Evolutionary conservation across 2,329 filamentous ascomycete species (phyloP).

Genomic region (Myriosclerotinia duriaeana): DNA sequence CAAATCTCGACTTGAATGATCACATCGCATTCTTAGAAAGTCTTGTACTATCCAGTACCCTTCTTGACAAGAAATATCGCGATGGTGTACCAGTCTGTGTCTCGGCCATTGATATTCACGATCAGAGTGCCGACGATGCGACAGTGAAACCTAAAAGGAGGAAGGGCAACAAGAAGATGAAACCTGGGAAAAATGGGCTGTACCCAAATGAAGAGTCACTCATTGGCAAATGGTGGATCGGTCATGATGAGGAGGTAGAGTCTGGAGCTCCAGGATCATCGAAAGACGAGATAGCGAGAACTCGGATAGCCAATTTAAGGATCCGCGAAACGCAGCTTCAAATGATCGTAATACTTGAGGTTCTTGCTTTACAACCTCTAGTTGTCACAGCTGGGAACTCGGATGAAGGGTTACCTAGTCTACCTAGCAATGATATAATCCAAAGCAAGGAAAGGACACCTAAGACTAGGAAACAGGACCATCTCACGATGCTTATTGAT

Average conservation of each 20-base stretch:
- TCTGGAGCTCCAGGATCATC: slow-evolving; percentile 45
- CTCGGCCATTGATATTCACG: slow-evolving; percentile 53
- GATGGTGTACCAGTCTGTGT: slow-evolving; percentile 66
- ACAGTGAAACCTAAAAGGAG: slow-evolving; percentile 48
- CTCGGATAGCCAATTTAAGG: slow-evolving; percentile 64
- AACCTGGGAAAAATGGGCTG: slow-evolving; percentile 65
- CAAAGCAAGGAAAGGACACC: slow-evolving; percentile 32
- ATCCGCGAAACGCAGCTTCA: slow-evolving; percentile 78
- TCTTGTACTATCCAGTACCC: slow-evolving; percentile 63
- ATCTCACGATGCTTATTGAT: slow-evolving; percentile 66
- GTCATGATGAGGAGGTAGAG: slow-evolving; percentile 56
- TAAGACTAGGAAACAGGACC: slow-evolving; percentile 48
- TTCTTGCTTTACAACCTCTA: slow-evolving; percentile 65
- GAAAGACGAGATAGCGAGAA: slow-evolving; percentile 54
- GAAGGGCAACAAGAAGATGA: slow-evolving; percentile 62
- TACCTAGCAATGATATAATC: slow-evolving; percentile 34
- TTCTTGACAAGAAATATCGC: slow-evolving; percentile 79
- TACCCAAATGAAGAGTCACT: slow-evolving; percentile 66
- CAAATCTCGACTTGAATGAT: slow-evolving; percentile 59
- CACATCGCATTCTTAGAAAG: slow-evolving; percentile 68
- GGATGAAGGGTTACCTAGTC: slow-evolving; percentile 38
- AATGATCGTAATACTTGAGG: slow-evolving; percentile 75
- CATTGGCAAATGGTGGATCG: slow-evolving; percentile 69
- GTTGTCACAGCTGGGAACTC: slow-evolving; percentile 42
- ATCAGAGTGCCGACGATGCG: slow-evolving; percentile 50